A percentile compares a stretch with the other conserved stretches of the same genome.
Evolutionary conservation across 805 yeast species (phyloP).

Genomic region (Saccharomycopsis guyanensis): DNA sequence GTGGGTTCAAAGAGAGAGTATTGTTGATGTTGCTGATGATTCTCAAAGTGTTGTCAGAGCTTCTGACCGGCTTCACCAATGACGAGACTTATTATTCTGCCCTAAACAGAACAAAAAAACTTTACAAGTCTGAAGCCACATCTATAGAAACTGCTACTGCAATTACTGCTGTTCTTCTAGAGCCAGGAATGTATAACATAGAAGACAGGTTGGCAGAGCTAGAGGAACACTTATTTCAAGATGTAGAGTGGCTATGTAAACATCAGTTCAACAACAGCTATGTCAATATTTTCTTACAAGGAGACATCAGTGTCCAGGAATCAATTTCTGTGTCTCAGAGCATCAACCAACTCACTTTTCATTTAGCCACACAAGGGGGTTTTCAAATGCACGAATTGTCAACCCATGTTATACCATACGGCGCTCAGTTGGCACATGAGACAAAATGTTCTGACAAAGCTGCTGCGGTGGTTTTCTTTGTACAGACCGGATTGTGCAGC

Average conservation of each 20-base stretch:
- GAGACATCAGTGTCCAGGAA: constrained; percentile 31
- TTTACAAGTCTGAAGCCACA: constrained; percentile 37
- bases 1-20: constrained; percentile 30
- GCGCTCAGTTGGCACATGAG: constrained; percentile 30
- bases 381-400: constrained; percentile 26
- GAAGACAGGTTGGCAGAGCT: constrained; percentile 50
- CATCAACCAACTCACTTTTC: constrained; percentile 26
- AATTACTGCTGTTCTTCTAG: constrained; percentile 45
- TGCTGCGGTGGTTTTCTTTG: constrained; percentile 42
- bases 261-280: constrained; percentile 12
- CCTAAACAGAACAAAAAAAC: constrained; percentile 39
- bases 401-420: constrained; percentile 33
- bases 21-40: constrained; percentile 27
- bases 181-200: constrained; percentile 46
- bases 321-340: constrained; percentile 24
- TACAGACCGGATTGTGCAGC: constrained; percentile 48
- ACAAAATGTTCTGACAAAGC: constrained; percentile 42
- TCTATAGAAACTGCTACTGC: constrained; percentile 43
- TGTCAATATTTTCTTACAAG: constrained; percentile 42
- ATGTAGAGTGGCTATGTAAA: constrained; percentile 28
- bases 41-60: not conserved
- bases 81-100: constrained; percentile 38
- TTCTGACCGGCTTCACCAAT: not conserved
- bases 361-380: constrained; percentile 18
- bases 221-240: constrained; percentile 38